These are phyloP conservation scores for Penstemon eatonii DNA, from an alignment of 257 asterid species.

Conservation along the genomic window DNA sequence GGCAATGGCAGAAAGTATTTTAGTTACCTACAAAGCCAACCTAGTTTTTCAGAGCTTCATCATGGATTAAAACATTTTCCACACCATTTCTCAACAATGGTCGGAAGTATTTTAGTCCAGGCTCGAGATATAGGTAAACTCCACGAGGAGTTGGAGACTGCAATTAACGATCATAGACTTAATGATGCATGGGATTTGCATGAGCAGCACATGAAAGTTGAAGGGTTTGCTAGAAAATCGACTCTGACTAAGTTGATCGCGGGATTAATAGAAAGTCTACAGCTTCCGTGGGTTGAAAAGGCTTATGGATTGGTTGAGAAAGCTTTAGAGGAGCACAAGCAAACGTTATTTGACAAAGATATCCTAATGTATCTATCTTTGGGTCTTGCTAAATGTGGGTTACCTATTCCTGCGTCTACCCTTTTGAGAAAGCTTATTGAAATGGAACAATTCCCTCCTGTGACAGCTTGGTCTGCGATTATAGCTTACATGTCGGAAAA, in stretches of 20 bases:
- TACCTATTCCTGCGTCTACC: constrained; percentile 72
- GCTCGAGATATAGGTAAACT: constrained; percentile 84
- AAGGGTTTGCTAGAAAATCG: constrained; percentile 78
- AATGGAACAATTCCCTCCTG: constrained; percentile 69
- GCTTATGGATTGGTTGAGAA: constrained; percentile 77
- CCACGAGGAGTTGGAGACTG: constrained; percentile 66
- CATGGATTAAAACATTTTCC: constrained; percentile 29
- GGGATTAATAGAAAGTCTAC: constrained; percentile 48
- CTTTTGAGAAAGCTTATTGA: constrained; percentile 80
- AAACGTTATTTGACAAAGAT: constrained; percentile 57
- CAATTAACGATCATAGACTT: constrained; percentile 51
- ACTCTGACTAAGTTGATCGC: constrained; percentile 57
- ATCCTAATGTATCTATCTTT: constrained; percentile 65
- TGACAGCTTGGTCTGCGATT: constrained; percentile 78
- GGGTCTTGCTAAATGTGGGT: constrained; percentile 72
- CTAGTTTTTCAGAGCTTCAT: constrained; percentile 17
- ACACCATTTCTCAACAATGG: constrained; percentile 46
- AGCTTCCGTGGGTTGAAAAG: constrained; percentile 59
- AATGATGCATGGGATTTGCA: constrained; percentile 78
- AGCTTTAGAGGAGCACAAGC: constrained; percentile 66
- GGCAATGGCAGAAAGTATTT: constrained; percentile 29
- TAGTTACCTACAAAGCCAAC: constrained; percentile 22
- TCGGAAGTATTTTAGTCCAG: constrained; percentile 73
- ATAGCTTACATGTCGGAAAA: constrained; percentile 66
- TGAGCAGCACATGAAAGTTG: constrained; percentile 70